Percentiles rank a stretch among this genome's conserved stretches.
Conservation (phyloP, 2,329 filamentous ascomycete genomes). For the Arthrinium phaeospermum region DNA sequence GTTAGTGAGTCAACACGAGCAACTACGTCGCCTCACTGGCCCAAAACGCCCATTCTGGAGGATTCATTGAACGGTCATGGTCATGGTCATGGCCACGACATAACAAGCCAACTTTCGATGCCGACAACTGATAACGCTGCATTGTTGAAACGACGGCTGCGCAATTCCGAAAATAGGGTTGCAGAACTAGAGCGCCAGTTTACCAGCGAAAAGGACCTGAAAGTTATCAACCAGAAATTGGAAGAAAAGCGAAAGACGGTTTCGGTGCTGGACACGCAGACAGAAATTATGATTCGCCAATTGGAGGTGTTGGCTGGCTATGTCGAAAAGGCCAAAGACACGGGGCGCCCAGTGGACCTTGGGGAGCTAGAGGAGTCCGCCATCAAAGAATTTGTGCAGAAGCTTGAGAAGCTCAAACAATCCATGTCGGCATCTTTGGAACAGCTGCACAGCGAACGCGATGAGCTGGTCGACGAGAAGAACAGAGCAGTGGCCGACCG, state of each 20-base stretch:
- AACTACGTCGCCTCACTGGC: constrained; percentile 71
- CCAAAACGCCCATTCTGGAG: constrained; percentile 68
- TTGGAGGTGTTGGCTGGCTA: constrained; percentile 89
- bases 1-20: constrained; percentile 71
- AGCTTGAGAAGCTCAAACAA: constrained; percentile 66
- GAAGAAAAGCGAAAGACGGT: constrained; percentile 95
- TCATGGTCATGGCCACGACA: constrained; percentile 54
- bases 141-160: constrained; percentile 75
- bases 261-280: constrained; percentile 90
- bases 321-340: constrained; percentile 84
- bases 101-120: constrained; percentile 74
- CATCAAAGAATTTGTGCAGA: constrained; percentile 88
- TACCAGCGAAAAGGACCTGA: constrained; percentile 66
- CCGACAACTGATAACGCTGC: constrained; percentile 67
- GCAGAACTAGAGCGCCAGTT: constrained; percentile 86
- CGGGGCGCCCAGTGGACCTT: constrained; percentile 79
- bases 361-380: constrained; percentile 85
- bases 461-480: constrained; percentile 84
- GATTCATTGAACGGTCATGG: constrained; percentile 53
- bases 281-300: constrained; percentile 93
- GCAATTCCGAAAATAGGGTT: constrained; percentile 82
- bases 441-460: constrained; percentile 71
- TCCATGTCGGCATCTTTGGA: constrained; percentile 64
- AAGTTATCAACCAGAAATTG: constrained; percentile 84
- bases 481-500: constrained; percentile 82